Base-by-base conservation (phyloP, 2,329 filamentous ascomycete species). In the Beauveria asiatica region DNA sequence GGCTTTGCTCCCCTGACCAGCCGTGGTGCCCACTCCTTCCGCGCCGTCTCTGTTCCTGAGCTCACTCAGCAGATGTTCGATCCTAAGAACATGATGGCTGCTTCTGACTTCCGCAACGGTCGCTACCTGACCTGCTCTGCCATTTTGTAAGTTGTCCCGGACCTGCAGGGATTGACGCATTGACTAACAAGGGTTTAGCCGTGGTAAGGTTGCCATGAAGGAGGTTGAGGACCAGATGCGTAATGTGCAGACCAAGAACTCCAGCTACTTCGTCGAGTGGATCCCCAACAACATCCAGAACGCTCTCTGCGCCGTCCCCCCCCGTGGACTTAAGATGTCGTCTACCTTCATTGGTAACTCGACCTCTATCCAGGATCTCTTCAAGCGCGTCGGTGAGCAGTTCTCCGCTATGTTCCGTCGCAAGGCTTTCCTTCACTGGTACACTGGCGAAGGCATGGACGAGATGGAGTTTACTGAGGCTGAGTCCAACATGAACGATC, bases 351-450 rank as follows among this genome's bases (percentile, higher is more conserved):
- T 99, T 69, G 94, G 94, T 75, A 99, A 99, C 88, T 97, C 92
- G 66, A 99, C 94, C 70, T 95, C 93, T 68, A 99, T 99, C 80
- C 94, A 99, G 85, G 94, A 99, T 83, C 90, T 99, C 72, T 99
- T 99, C 90, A 97, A 99, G 91, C 93, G 94, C 86, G 83, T 99
- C 70, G 94, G 94, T 75, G 94, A 99, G 80, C 94, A 99, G 83
- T 99, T 99, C 87, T 92, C 89, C 81, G 94, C 92, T 76, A 99
- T 99, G 94, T 99, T 99, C 89, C 87, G 94, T 82, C 92, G 94
- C 82, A 99, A 97, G 90, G 94, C 94, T 87, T 99, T 99, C 92
- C 90, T 99, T 86, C 94, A 97, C 84, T 99, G 94, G 94, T 99
- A 99, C 83, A 99, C 94, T 86, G 92, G 92, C 75, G 94, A 99